Evolutionary conservation across 2,329 filamentous ascomycete species (phyloP), one percentile per base, ranked within the genome.

Genomic region (Pyrenophora graminea): DNA sequence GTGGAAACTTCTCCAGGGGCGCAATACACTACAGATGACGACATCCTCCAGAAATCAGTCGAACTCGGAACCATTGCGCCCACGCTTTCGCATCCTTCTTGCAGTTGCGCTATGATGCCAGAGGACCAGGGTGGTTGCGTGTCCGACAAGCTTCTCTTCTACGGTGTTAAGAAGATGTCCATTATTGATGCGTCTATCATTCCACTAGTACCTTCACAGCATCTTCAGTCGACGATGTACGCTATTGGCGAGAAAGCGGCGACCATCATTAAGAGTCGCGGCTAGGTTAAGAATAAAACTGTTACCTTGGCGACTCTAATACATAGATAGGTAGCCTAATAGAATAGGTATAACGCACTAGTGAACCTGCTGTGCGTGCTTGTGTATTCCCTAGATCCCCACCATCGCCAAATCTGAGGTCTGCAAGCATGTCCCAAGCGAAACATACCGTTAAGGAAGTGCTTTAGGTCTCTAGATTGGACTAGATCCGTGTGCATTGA

Each of bases 171-270:
- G 27, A 47, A 55, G 31, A 21, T 72, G 50, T 61, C 63, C 1
- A 60, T 72, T 33, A 60, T 71, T 4, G 69, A 71, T 50, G 69
- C 68, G 3, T 66, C 61, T 1, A 67, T 72, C 5, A 47, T 72
- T 13, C 68, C 69, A n/a, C 48, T 72, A 9, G 59, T 69, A 32
- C 68, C 69, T 2, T 55, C 54, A 4, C 63, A 65, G 51, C 67
- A 70, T 41, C 61, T 70, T n/a, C 69, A 71, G 43, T 55, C 66
- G 2, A 69, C 66, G 0, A 65, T 70, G 55, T 72, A 71, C 48
- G 69, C 66, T 23, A 50, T 72, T 18, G 64, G 63, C 9, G 70
- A 72, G 55, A 72, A 70, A 55, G 70, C 69, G 40, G 68, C 61
- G 7, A 47, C 67, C 41, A 61, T 71, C 2, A 71, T 72, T 19